Percentiles rank a stretch among this genome's conserved stretches.
Evolutionary conservation across 164 flowering plant genomes (phyloP).

Genomic region (Aristolochia contorta): DNA sequence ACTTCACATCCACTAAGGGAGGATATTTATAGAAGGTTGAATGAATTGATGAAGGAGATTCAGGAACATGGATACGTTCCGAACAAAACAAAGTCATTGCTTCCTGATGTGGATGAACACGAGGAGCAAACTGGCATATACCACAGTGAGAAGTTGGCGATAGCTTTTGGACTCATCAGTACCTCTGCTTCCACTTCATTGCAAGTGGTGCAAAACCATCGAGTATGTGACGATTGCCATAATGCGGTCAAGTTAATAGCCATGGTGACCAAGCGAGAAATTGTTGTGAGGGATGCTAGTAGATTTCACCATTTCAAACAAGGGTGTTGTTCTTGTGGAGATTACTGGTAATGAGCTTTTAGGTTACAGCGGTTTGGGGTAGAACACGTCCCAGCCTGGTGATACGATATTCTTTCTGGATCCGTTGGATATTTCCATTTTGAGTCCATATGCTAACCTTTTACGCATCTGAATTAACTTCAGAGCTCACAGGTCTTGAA

Average conservation of each 20-base stretch:
- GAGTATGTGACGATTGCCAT: conserved; percentile 71
- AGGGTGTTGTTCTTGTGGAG: conserved; percentile 53
- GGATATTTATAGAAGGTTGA: conserved; percentile 44
- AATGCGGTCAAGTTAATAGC: conserved; percentile 49
- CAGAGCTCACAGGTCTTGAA: too few species aligned
- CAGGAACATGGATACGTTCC: conserved; percentile 45
- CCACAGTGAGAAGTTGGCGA: conserved; percentile 74
- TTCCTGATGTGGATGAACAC: conserved; percentile 76
- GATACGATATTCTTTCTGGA: too few species aligned
- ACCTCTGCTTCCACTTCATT: conserved; percentile 38
- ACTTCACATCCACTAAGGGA: conserved; percentile 34
- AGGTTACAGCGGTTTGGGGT: neutral
- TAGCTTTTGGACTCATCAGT: conserved; percentile 63
- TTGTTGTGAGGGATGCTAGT: conserved; percentile 64
- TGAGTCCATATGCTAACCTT: too few species aligned
- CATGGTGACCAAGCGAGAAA: conserved; percentile 37
- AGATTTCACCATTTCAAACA: conserved; percentile 75
- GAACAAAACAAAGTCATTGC: conserved; percentile 26
- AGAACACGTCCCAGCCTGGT: too few species aligned
- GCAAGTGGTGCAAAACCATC: conserved; percentile 69
- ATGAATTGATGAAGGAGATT: conserved; percentile 45
- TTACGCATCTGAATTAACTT: too few species aligned
- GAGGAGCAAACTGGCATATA: conserved; percentile 30
- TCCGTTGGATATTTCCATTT: too few species aligned
- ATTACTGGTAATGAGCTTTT: conserved; percentile 56